phyloP scores from a whole-genome alignment of 805 yeast genomes.

The Cyberlindnera veronae region DNA sequence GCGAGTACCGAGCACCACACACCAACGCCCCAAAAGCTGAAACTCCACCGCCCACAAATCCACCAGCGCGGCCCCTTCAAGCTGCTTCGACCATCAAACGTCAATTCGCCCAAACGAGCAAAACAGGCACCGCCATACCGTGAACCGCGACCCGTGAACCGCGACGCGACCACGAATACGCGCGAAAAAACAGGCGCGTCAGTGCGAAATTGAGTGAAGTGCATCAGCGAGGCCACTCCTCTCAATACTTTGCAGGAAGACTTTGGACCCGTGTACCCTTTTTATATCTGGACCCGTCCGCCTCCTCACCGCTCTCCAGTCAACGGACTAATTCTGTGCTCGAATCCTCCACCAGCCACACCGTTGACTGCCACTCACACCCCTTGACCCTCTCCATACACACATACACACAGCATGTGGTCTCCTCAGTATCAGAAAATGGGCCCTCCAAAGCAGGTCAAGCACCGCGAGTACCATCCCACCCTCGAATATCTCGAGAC shows the following conservation, averaged over 20 bases:
- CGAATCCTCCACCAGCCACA: neutral
- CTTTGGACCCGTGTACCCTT: too few relatives aligned
- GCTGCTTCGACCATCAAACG: neutral
- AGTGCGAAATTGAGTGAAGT: too few relatives aligned
- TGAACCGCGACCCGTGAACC: neutral
- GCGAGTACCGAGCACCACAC: too few relatives aligned
- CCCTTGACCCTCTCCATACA: neutral
- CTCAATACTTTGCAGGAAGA: too few relatives aligned
- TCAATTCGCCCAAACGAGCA: neutral
- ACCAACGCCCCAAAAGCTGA: too few relatives aligned
- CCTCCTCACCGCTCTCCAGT: too few relatives aligned
- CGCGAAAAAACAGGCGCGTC: conserved; percentile 5
- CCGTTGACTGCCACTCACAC: neutral
- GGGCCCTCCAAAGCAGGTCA: conserved; percentile 30
- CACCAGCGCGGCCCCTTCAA: neutral
- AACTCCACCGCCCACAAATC: neutral
- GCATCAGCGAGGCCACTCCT: conserved; percentile 1
- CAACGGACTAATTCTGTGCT: too few relatives aligned
- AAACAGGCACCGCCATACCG: neutral
- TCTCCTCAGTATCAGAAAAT: conserved; percentile 22
- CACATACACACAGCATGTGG: conserved; percentile 14
- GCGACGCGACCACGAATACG: conserved; percentile 4
- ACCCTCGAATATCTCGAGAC: conserved; percentile 44
- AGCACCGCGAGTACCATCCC: conserved; percentile 30
- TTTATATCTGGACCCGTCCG: too few relatives aligned